phyloP scores from a whole-genome alignment of 148 eudicot species.

The Fallopia convolvulus region DNA sequence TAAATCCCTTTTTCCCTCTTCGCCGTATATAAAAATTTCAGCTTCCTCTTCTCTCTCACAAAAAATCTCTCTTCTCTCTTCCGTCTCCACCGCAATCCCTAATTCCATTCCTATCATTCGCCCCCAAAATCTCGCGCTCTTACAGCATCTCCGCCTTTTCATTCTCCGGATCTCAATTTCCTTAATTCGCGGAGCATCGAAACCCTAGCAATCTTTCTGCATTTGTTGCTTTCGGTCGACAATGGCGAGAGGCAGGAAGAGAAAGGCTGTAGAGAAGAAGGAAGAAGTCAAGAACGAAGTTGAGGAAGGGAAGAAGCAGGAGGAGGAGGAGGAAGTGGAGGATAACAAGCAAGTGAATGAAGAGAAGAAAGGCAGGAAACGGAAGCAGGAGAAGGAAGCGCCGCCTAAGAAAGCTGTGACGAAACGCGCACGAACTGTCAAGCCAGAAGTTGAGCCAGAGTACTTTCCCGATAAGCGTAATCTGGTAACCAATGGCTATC shows the following conservation, averaged over 20 bases:
- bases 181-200: background rate
- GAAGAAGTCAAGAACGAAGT: background rate
- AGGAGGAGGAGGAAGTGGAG: background rate
- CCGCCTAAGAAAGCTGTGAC: slow-evolving; percentile 5
- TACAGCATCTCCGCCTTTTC: slow-evolving; percentile 7
- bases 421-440: slow-evolving; percentile 13
- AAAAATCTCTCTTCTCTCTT: slow-evolving; percentile 2
- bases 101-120: background rate
- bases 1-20: background rate
- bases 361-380: background rate
- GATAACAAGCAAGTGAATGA: background rate
- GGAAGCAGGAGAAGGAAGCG: slow-evolving; percentile 6
- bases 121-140: background rate
- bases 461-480: slow-evolving; percentile 71
- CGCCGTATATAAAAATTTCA: background rate
- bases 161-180: background rate
- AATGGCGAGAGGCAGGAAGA: slow-evolving; percentile 15
- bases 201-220: slow-evolving; percentile 3
- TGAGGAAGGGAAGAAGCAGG: background rate
- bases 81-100: background rate
- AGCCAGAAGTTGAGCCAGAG: slow-evolving; percentile 50
- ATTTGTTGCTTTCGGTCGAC: background rate
- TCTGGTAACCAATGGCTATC: slow-evolving; percentile 37
- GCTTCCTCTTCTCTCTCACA: background rate
- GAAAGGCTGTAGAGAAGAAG: slow-evolving; percentile 10